A percentile compares a stretch with the other conserved stretches of the same genome.
These are phyloP conservation scores for Saussurea involucrata DNA, from an alignment of 129 eudicot genomes.

Conservation along the genomic window DNA sequence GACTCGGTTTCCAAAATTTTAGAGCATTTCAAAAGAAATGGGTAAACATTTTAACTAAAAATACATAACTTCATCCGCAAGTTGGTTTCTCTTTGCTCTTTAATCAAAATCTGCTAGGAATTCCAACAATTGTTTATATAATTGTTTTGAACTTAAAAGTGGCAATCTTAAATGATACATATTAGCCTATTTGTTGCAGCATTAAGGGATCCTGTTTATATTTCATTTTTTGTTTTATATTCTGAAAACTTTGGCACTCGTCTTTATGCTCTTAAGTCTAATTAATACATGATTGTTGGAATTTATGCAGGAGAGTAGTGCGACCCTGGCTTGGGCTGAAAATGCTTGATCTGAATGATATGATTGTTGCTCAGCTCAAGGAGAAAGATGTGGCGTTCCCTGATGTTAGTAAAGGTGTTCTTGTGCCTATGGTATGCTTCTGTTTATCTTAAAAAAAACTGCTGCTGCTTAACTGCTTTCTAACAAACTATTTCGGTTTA, in stretches of 20 bases:
- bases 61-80: neutral
- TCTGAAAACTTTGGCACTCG: neutral
- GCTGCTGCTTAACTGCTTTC: too few species aligned
- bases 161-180: neutral
- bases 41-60: conserved; percentile 41
- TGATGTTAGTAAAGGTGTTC: conserved; percentile 68
- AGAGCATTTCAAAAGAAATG: conserved; percentile 83
- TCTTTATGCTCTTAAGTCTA: neutral
- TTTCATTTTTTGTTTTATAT: neutral
- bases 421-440: conserved; percentile 79
- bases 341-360: conserved; percentile 88
- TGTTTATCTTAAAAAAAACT: neutral
- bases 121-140: neutral
- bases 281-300: neutral
- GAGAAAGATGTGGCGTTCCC: conserved; percentile 78
- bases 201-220: neutral
- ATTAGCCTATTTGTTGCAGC: neutral
- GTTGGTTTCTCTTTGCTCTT: neutral
- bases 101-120: neutral
- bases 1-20: conserved; percentile 76
- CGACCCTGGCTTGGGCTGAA: conserved; percentile 97
- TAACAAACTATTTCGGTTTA: neutral
- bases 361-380: conserved; percentile 86
- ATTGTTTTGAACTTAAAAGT: neutral
- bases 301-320: conserved; percentile 78